Evolutionary conservation across 768 basidiomycete species (phyloP), one percentile per base, ranked within the genome.

Genomic region (Termitomyces sp.): DNA sequence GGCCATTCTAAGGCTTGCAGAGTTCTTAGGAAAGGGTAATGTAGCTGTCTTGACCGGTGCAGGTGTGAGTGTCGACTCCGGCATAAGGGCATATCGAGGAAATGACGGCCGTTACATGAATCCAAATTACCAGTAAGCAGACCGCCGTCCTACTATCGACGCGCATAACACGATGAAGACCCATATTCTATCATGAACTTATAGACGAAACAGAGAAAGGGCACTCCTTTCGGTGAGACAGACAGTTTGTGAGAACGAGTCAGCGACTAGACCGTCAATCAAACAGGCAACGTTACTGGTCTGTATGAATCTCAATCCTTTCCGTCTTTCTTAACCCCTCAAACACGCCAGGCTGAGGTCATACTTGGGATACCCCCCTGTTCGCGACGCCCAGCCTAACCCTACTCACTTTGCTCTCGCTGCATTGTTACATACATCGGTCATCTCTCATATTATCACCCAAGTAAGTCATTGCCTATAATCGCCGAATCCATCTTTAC

Each of bases 11-110:
- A 81, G 82, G 55, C 79, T 91, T 56, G 75, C 84, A 5, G 69
- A 77, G 2, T 95, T 95, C 66, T 71, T 96, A 20, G 73, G 78
- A 0, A 74, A 78, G 4, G 92, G 93, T n/a, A 87, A 84, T 70
- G 84, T 84, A 50, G 75, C 87, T 0, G 75, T 94, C 16, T 70
- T 98, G 56, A 95, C 93, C 0, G 95, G 95, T 2, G 96, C 96
- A 0, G 96, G 96, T 7, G 91, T 97, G 63, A 92, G 90, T 70
- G 95, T 98, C 32, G 96, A 98, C 71, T 93, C 90, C 30, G 96
- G 96, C 48, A 96, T 98, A 61, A 79, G 93, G 64, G 94, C 95
- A n/a, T 97, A 98, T 72, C 78, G 95, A 58, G 95, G 95, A 41
- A 70, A 78, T 61, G 91, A 95, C 67, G 95, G 95, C 16, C 77